These are phyloP conservation scores for Phialophora chinensis DNA, from an alignment of 2,329 filamentous ascomycete genomes.

Conservation along the genomic window DNA sequence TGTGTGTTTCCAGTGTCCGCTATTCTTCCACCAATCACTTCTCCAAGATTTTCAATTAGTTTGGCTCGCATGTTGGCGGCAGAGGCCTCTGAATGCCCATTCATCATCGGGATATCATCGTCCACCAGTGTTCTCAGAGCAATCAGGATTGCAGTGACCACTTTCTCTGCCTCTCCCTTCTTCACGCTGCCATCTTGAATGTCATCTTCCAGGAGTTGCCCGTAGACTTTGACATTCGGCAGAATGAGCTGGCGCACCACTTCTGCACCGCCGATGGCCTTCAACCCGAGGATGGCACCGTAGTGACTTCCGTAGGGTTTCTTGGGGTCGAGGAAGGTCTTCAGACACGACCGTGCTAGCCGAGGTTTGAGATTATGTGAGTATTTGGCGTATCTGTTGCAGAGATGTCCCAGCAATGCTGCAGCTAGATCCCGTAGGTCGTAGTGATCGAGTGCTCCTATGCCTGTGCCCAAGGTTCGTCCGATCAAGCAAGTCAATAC, in stretches of 20 bases:
- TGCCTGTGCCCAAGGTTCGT: constrained; percentile 72
- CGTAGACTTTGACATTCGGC: constrained; percentile 70
- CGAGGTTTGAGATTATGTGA: constrained; percentile 85
- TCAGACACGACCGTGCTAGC: constrained; percentile 89
- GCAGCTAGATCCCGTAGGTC: constrained; percentile 83
- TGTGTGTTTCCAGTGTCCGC: constrained; percentile 49
- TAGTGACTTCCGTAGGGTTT: constrained; percentile 86
- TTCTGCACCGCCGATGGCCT: constrained; percentile 74
- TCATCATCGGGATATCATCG: constrained; percentile 49
- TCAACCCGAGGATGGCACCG: constrained; percentile 81
- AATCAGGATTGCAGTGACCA: constrained; percentile 63
- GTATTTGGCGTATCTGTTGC: constrained; percentile 77
- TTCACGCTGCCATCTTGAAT: constrained; percentile 56
- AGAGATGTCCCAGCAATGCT: constrained; percentile 78
- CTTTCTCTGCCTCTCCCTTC: constrained; percentile 65
- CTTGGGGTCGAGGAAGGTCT: constrained; percentile 85
- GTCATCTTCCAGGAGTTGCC: constrained; percentile 64
- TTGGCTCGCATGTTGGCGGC: constrained; percentile 48
- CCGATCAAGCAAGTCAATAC: constrained; percentile 90
- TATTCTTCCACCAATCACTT: constrained; percentile 50
- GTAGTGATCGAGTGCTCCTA: constrained; percentile 68
- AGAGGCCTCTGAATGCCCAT: constrained; percentile 47
- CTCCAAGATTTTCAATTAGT: constrained; percentile 54
- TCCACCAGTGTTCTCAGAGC: constrained; percentile 62
- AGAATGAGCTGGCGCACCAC: constrained; percentile 69